Evolutionary conservation across 2,329 filamentous ascomycete species (phyloP).

Genomic region (Xylariaceae sp.): DNA sequence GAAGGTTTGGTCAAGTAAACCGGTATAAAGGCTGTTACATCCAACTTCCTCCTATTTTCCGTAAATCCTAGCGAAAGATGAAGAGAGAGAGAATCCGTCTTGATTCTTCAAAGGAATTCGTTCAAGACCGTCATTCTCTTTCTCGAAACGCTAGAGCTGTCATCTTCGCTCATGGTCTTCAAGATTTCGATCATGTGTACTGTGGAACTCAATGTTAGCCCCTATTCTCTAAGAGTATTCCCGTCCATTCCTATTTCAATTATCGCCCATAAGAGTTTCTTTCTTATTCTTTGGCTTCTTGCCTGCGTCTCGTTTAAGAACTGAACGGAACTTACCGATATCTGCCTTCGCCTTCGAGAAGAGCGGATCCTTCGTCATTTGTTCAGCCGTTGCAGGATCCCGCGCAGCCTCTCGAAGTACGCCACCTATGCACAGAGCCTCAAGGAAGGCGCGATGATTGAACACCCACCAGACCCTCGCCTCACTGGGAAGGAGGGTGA

Average conservation of each 20-base stretch:
- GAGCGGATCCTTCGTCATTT: constrained; percentile 48
- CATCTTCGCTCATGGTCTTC: constrained; percentile 51
- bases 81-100: too few relatives aligned
- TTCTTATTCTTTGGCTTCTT: too few relatives aligned
- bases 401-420: constrained; percentile 49
- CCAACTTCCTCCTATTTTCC: too few relatives aligned
- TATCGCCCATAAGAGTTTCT: too few relatives aligned
- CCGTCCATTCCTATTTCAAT: neutral
- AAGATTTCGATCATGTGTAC: constrained; percentile 61
- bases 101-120: constrained; percentile 41
- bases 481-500: constrained; percentile 62
- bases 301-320: too few relatives aligned
- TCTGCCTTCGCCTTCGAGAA: constrained; percentile 56
- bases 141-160: constrained; percentile 53
- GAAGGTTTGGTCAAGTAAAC: too few relatives aligned
- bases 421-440: constrained; percentile 63
- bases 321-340: constrained; percentile 46
- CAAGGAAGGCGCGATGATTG: constrained; percentile 73
- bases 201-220: constrained; percentile 26
- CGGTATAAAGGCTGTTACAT: too few relatives aligned
- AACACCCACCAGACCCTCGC: constrained; percentile 81
- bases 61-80: too few relatives aligned
- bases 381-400: constrained; percentile 43
- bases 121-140: constrained; percentile 55
- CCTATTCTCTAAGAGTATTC: neutral